Percentiles rank a stretch among this genome's conserved stretches.
These are phyloP conservation scores for Mollisia scopiformis DNA, from an alignment of 2,329 filamentous ascomycete species.

Conservation along the genomic window DNA sequence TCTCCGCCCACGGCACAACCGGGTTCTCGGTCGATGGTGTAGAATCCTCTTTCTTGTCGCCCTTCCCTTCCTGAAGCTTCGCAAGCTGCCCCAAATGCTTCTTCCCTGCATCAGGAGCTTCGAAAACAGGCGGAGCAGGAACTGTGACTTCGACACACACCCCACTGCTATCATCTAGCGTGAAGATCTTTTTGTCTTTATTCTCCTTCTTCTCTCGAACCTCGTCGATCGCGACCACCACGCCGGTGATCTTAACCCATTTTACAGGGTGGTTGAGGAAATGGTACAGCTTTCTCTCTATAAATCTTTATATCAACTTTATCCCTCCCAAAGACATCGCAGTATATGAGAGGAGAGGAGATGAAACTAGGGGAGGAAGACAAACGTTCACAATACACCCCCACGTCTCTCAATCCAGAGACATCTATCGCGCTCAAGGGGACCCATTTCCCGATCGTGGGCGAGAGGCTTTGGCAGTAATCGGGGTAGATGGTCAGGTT, in stretches of 20 bases:
- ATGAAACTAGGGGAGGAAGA: background rate
- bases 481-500: slow-evolving; percentile 54
- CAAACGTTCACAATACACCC: slow-evolving; percentile 56
- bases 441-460: slow-evolving; percentile 63
- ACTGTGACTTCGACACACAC: slow-evolving; percentile 52
- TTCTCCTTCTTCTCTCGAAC: slow-evolving; percentile 50
- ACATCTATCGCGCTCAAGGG: slow-evolving; percentile 57
- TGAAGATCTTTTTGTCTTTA: too few relatives aligned
- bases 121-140: slow-evolving; percentile 10
- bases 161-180: slow-evolving; percentile 68
- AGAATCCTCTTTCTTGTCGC: slow-evolving; percentile 49
- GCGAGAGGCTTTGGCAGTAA: slow-evolving; percentile 66
- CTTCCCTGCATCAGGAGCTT: background rate
- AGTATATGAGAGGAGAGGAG: background rate
- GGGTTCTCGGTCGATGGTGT: slow-evolving; percentile 56
- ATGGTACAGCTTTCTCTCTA: slow-evolving; percentile 65
- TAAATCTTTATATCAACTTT: background rate
- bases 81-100: slow-evolving; percentile 14
- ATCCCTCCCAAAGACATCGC: background rate
- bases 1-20: slow-evolving; percentile 28
- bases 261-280: slow-evolving; percentile 75
- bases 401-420: slow-evolving; percentile 47
- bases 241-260: slow-evolving; percentile 72
- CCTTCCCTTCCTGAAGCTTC: slow-evolving; percentile 6
- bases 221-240: slow-evolving; percentile 67